phyloP scores from a whole-genome alignment of 1,284 basidiomycete genomes.

The Ceratobasidium sp. region DNA sequence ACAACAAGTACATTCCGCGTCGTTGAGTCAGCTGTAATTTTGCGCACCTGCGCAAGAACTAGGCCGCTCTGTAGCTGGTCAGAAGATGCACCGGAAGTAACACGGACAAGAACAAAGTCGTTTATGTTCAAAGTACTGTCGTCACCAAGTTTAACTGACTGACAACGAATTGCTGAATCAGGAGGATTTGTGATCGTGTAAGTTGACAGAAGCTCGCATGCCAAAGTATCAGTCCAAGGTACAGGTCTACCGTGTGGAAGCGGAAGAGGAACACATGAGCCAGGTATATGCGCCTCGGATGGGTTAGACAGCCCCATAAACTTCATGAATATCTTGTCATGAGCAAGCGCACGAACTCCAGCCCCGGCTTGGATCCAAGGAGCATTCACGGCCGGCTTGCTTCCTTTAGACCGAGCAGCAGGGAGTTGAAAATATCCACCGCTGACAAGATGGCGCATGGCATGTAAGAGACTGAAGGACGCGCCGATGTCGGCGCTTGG shows the following conservation, averaged over 20 bases:
- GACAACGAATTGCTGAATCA: not conserved
- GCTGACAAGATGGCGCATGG: not conserved
- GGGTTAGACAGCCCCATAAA: conserved; percentile 1
- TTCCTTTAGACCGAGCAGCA: no score
- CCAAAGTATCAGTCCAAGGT: not conserved
- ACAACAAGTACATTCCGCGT: not conserved
- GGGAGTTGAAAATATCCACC: not conserved
- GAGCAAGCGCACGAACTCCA: not conserved
- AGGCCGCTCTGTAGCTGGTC: not conserved
- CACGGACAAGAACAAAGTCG: not conserved
- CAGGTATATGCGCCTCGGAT: not conserved
- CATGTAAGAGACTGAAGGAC: not conserved
- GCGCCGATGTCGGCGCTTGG: conserved; percentile 61
- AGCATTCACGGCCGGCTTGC: not conserved
- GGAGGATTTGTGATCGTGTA: not conserved
- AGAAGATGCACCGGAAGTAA: no score
- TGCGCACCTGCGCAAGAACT: not conserved
- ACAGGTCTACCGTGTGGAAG: no score
- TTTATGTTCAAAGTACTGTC: not conserved
- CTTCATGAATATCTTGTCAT: conserved; percentile 2
- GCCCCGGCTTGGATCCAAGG: not conserved
- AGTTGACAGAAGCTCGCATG: not conserved
- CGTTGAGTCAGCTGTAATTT: not conserved
- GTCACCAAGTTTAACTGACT: not conserved
- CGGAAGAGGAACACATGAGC: not conserved